phyloP scores from a whole-genome alignment of 2,329 filamentous ascomycete species.

The Aspergillus sclerotialis region DNA sequence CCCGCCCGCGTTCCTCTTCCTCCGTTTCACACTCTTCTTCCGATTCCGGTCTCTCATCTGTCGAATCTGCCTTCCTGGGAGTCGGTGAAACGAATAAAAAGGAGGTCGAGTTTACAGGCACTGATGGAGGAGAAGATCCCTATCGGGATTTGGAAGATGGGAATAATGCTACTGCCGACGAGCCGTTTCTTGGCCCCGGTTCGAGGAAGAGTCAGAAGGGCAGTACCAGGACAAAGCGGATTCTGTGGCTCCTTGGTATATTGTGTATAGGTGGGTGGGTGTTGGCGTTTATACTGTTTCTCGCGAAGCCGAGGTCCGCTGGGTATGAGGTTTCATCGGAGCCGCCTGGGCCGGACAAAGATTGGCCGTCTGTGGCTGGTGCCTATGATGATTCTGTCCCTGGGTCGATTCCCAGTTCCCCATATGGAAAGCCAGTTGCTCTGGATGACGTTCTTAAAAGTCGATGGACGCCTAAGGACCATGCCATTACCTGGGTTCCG shows the following conservation, averaged over 20 bases:
- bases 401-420: too few species aligned
- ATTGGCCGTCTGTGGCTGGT: conserved; percentile 23
- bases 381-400: conserved; percentile 28
- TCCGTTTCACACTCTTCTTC: not conserved
- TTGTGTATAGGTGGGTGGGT: not conserved
- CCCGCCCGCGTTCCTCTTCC: not conserved
- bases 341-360: conserved; percentile 16
- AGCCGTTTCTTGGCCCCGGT: not conserved
- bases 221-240: not conserved
- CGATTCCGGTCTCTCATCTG: not conserved
- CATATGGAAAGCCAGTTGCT: conserved; percentile 37
- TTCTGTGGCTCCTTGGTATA: not conserved
- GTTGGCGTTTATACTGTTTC: not conserved
- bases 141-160: not conserved
- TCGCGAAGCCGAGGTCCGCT: not conserved
- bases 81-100: not conserved
- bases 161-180: not conserved
- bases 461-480: conserved; percentile 29
- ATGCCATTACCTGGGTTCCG: conserved; percentile 41
- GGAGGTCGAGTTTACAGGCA: not conserved
- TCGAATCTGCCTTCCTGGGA: not conserved
- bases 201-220: not conserved
- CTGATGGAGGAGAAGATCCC: not conserved
- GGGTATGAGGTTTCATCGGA: not conserved
- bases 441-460: conserved; percentile 36